Evolutionary conservation across 1,139 yeast species (phyloP), one percentile per base, ranked within the genome.

Genomic region (Suhomyces chickasaworum): DNA sequence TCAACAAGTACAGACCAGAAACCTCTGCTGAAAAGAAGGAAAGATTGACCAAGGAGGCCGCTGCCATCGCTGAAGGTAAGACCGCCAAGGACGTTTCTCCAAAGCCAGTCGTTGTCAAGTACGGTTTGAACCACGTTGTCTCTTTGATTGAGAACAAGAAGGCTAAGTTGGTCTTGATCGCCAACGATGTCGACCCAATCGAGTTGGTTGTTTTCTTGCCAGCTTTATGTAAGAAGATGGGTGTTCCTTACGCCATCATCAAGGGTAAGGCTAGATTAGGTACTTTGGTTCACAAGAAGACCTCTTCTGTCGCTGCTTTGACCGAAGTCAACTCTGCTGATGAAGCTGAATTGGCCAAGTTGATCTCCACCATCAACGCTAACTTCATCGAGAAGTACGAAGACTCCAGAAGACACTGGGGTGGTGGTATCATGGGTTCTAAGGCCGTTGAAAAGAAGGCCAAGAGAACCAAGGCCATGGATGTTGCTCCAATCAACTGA

Each of bases 241-340:
- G 98, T 78, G 90, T 93, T 61, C 98, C 98, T 73, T 91, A 90
- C 81, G 97, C 97, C 63, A 87, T 91, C 71, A 89, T 91, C 68
- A 91, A 91, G 84, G 97, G 97, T 77, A 91, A 90, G 86, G 97
- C 97, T 60, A 89, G 97, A 84, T 86, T 91, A 69, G 97, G 97
- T 65, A 88, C 97, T 66, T 84, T 91, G 66, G 97, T 90, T 58
- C 96, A 90, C 89, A 83, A 89, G 81, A 91, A 91, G 87, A 90
- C 93, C 67, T 85, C 97, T 61, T 84, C 98, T 55, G 97, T 89
- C 63, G 97, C 95, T 66, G 98, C 98, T 68, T 78, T 91, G 74
- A 89, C 96, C 60, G 98, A 91, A 71, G 97, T 91, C 65, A 80
- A 77, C 68, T 76, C 95, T 58, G 97, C 89, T 73, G 98, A 93